A percentile compares a stretch with the other conserved stretches of the same genome.
Evolutionary conservation across 352 stramenopile genomes (phyloP).

Genomic region (Phytophthora kernoviae): DNA sequence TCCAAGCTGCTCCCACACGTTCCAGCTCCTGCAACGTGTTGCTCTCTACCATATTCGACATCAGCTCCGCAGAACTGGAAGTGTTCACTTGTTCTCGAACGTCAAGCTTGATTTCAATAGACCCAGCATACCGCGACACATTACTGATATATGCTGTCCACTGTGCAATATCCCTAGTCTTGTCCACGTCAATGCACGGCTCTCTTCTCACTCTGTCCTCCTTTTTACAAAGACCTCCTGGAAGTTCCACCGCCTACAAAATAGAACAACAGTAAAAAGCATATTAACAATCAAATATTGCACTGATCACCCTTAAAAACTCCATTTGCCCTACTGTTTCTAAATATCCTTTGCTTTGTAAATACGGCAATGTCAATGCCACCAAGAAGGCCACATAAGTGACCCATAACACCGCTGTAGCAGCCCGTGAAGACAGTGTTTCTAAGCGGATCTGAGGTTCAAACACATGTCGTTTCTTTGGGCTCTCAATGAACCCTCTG

Average conservation of each 20-base stretch:
- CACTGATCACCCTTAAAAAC: background rate
- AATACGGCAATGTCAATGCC: constrained; percentile 70
- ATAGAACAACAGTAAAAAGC: constrained; percentile 6
- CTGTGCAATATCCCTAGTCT: constrained; percentile 42
- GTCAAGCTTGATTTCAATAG: constrained; percentile 62
- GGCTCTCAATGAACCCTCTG: constrained; percentile 21
- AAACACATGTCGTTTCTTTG: constrained; percentile 33
- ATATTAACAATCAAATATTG: constrained; percentile 17
- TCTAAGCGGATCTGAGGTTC: constrained; percentile 78
- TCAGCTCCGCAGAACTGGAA: constrained; percentile 19
- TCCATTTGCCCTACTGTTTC: constrained; percentile 41
- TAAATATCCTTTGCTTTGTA: constrained; percentile 78
- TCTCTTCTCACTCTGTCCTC: constrained; percentile 12
- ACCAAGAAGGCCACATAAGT: constrained; percentile 81
- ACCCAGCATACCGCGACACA: constrained; percentile 69
- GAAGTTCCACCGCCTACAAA: constrained; percentile 51
- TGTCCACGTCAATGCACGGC: constrained; percentile 80
- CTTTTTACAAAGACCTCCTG: constrained; percentile 54
- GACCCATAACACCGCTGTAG: constrained; percentile 71
- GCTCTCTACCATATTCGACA: constrained; percentile 10
- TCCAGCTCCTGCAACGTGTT: constrained; percentile 36
- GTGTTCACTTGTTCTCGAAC: constrained; percentile 55
- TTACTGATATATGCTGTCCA: constrained; percentile 78
- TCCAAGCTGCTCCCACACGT: constrained; percentile 30
- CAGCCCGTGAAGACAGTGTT: constrained; percentile 76